Base-by-base conservation (phyloP, 306 rosid species). In the Canavalia gladiata region DNA sequence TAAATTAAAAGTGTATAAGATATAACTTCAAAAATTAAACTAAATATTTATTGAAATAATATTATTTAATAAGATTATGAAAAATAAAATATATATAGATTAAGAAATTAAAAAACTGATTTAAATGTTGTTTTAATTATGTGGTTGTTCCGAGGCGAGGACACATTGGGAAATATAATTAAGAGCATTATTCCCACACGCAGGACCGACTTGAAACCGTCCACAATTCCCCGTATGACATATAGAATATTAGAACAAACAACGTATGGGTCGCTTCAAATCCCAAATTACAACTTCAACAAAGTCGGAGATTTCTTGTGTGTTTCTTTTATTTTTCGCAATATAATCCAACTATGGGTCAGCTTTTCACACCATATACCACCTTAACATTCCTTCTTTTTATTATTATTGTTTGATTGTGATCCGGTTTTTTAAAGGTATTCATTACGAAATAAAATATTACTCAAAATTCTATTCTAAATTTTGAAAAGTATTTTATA, bases 251-350 rank as follows among this genome's bases (percentile, higher is more conserved):
- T 18, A 18, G 45, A 12, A 5, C 3, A 5, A 4, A 64, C 3
- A 39, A 64, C 43, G 5, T 11, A 11, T 43, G 49, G 37, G 59
- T 68, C 39, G 35, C 30, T 13, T 25, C 72, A 66, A 66, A 13
- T 2, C 56, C 73, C 13, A 51, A 29, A 52, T 29, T 11, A 42
- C 33, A 63, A 72, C 67, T 39, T 62, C 13, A 8, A 39, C 29
- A 13, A 39, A 13, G 51, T 77, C 11, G 29, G 68, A 33, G 49
- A 0, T 80, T 80, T 80, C 77, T 46, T 46, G 68, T 2, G 83
- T 54, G 25, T 25, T 11, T 52, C 9, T 37, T 7, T 43, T 43
- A 9, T 43, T 6, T 9, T 49, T 54, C n/a, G 13, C 50, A 8
- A 5, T 12, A 6, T 49, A 43, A 13, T 2, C 42, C 1, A 62